These are phyloP conservation scores for Aspergillaceae sp. DNA, from an alignment of 2,329 filamentous ascomycete genomes.

Conservation along the genomic window DNA sequence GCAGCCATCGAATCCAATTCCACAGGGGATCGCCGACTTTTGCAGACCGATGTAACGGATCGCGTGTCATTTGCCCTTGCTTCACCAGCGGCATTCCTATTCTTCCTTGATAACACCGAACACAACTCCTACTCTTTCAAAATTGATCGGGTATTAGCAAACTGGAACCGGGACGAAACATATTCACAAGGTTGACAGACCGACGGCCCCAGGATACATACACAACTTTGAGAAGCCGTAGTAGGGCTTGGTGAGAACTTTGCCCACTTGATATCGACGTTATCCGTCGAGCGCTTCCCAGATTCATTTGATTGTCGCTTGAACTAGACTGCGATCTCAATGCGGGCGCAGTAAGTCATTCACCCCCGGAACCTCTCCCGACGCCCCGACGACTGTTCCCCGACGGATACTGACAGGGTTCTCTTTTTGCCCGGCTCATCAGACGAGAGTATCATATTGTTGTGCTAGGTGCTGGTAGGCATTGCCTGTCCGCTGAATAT, in stretches of 20 bases:
- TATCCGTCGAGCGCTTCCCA: neutral
- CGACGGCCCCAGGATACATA: too few species aligned
- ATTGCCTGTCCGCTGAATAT: constrained; percentile 1
- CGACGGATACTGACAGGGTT: too few species aligned
- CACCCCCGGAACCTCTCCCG: neutral
- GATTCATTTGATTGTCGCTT: neutral
- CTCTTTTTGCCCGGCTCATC: constrained; percentile 1
- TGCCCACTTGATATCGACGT: neutral
- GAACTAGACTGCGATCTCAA: constrained; percentile 13
- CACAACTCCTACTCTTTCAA: neutral
- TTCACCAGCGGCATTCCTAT: constrained; percentile 7
- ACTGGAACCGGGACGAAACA: neutral
- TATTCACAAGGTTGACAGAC: neutral
- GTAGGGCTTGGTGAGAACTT: neutral
- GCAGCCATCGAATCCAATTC: constrained; percentile 1
- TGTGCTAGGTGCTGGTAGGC: constrained; percentile 65
- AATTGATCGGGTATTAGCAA: neutral
- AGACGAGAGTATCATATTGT: constrained; percentile 77
- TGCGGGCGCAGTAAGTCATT: constrained; percentile 31
- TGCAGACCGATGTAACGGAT: neutral
- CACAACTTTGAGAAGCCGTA: too few species aligned
- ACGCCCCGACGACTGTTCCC: constrained; percentile 12
- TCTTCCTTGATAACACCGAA: neutral
- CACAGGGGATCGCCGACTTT: neutral
- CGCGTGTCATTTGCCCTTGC: constrained; percentile 7